A percentile compares a stretch with the other conserved stretches of the same genome.
These are phyloP conservation scores for Coemansia sp. DNA, from an alignment of 192 early-diverging fungal species.

Conservation along the genomic window DNA sequence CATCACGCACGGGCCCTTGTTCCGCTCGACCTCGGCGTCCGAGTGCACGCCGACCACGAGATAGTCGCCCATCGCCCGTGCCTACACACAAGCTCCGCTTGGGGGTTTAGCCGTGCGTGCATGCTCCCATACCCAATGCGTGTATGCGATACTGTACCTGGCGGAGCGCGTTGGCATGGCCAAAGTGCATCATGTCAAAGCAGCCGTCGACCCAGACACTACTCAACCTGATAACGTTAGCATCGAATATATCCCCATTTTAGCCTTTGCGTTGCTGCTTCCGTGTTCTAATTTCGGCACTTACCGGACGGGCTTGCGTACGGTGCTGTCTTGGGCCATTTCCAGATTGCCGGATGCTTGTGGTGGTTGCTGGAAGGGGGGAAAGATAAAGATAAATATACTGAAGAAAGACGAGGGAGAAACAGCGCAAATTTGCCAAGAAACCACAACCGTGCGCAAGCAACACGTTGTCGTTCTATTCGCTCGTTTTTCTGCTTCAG, in stretches of 20 bases:
- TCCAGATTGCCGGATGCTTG: constrained; percentile 2
- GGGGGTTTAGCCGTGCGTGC: too few relatives aligned
- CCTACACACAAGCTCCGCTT: constrained; percentile 55
- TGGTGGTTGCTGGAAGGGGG: too few relatives aligned
- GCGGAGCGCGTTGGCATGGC: constrained; percentile 93
- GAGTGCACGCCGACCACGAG: constrained; percentile 96
- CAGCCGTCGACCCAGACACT: constrained; percentile 89
- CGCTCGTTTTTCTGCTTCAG: not conserved
- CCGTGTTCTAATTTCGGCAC: too few relatives aligned
- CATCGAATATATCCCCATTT: not conserved
- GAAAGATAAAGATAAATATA: not conserved
- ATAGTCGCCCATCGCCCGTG: constrained; percentile 91
- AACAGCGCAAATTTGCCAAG: not conserved
- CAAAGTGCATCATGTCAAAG: constrained; percentile 97
- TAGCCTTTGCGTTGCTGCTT: not conserved
- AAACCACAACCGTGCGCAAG: constrained; percentile 1
- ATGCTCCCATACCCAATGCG: too few relatives aligned
- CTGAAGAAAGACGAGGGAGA: not conserved
- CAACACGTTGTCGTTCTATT: constrained; percentile 2
- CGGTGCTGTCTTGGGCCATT: constrained; percentile 11
- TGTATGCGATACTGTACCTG: constrained; percentile 57
- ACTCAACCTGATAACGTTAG: constrained; percentile 3
- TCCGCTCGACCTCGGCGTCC: constrained; percentile 82
- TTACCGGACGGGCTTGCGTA: constrained; percentile 51
- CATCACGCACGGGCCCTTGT: constrained; percentile 98